Percentiles rank a stretch among this genome's conserved stretches.
phyloP scores from a whole-genome alignment of 2,329 filamentous ascomycete genomes.

The Fusarium duplospermum region DNA sequence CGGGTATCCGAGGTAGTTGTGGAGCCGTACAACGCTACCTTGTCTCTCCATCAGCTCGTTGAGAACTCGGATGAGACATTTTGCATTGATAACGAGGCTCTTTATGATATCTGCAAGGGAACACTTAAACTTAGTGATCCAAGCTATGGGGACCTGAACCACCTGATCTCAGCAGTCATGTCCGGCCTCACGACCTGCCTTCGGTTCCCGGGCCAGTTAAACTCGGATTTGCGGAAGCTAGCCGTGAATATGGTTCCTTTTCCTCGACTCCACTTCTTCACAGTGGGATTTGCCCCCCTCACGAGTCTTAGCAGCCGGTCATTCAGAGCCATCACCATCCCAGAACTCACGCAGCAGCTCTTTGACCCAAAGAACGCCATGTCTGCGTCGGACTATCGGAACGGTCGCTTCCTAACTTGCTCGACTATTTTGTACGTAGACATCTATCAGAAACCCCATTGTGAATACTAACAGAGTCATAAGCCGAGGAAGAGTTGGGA shows the following conservation, averaged over 20 bases:
- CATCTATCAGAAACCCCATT: slow-evolving; percentile 60
- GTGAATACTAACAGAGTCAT: not conserved
- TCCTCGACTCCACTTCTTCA: slow-evolving; percentile 99
- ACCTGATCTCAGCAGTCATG: slow-evolving; percentile 99
- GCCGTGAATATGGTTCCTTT: slow-evolving; percentile 99
- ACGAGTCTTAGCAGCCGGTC: slow-evolving; percentile 86
- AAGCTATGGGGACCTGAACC: slow-evolving; percentile 98
- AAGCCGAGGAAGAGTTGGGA: slow-evolving; percentile 50
- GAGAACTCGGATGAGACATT: slow-evolving; percentile 99
- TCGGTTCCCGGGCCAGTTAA: slow-evolving; percentile 99
- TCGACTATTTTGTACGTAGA: slow-evolving; percentile 95
- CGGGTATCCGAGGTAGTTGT: slow-evolving; percentile 99
- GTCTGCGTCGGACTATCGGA: slow-evolving; percentile 99
- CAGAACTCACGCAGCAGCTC: slow-evolving; percentile 99
- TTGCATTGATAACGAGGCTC: slow-evolving; percentile 99
- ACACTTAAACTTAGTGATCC: slow-evolving; percentile 98
- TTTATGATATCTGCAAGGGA: slow-evolving; percentile 99
- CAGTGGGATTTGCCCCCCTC: slow-evolving; percentile 98
- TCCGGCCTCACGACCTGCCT: slow-evolving; percentile 97
- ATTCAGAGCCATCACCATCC: slow-evolving; percentile 97
- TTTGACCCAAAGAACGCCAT: slow-evolving; percentile 99
- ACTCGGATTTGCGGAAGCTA: slow-evolving; percentile 99
- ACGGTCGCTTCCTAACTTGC: slow-evolving; percentile 99
- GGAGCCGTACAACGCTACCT: slow-evolving; percentile 99
- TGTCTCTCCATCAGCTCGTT: slow-evolving; percentile 98